A percentile compares a stretch with the other conserved stretches of the same genome.
Evolutionary conservation across 2,329 filamentous ascomycete species (phyloP).

Genomic region (Camillea tinctor): DNA sequence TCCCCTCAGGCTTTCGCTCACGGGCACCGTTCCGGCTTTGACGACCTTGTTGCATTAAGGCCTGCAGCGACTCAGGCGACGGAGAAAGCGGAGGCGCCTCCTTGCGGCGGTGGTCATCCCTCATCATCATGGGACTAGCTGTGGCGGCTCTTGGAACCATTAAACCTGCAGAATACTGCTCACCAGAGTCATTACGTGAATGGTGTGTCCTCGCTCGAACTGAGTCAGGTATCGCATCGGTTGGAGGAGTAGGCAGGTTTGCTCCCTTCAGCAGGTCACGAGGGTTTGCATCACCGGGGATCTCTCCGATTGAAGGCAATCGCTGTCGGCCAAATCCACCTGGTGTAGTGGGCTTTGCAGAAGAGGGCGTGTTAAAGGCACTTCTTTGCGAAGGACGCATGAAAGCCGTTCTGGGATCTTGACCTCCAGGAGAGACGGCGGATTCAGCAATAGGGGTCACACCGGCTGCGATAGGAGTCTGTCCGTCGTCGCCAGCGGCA

Average conservation of each 20-base stretch:
- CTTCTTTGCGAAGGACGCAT: constrained; percentile 66
- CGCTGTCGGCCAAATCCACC: constrained; percentile 61
- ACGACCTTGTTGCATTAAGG: constrained; percentile 58
- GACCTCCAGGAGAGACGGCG: constrained; percentile 68
- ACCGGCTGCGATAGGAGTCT: constrained; percentile 78
- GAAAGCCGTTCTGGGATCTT: constrained; percentile 65
- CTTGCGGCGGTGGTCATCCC: constrained; percentile 44
- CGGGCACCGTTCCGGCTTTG: constrained; percentile 68
- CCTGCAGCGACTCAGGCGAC: constrained; percentile 61
- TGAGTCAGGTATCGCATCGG: constrained; percentile 25
- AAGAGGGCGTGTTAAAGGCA: constrained; percentile 67
- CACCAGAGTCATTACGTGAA: constrained; percentile 40
- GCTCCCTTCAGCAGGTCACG: constrained; percentile 31
- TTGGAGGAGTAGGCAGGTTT: constrained; percentile 26
- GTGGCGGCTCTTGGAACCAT: constrained; percentile 65
- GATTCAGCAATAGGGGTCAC: constrained; percentile 85
- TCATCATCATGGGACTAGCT: constrained; percentile 64
- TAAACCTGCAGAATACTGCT: constrained; percentile 43
- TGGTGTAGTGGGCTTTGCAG: constrained; percentile 61
- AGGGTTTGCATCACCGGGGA: constrained; percentile 39
- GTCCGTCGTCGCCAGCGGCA: constrained; percentile 52
- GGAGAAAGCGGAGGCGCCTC: constrained; percentile 66
- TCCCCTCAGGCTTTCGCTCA: constrained; percentile 73
- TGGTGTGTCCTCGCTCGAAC: constrained; percentile 30
- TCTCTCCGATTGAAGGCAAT: constrained; percentile 78